Evolutionary conservation across 345 rosid genomes (phyloP), one percentile per base, ranked within the genome.

Genomic region (Arabis hirsuta): DNA sequence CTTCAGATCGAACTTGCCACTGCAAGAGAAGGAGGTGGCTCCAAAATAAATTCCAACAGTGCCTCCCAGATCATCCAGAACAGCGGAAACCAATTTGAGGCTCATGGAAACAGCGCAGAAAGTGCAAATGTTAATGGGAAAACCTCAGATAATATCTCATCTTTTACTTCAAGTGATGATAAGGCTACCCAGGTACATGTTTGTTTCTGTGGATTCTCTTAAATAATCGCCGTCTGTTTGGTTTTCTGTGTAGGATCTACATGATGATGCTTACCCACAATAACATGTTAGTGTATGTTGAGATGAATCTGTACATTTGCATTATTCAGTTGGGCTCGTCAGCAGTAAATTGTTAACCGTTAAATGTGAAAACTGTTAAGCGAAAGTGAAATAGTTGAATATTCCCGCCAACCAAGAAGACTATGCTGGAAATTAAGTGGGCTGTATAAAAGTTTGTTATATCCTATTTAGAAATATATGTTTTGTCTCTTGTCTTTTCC

Each of bases 1-100:
- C 98, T 92, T 80, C 98, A 90, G 64, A 76, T 78, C 76, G 92
- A 92, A 79, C 81, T 92, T 73, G 90, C 91, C 66, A 92, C 86
- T 76, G 81, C 79, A 11, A 91, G 85, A 76, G 96, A 84, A 74
- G 88, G 88, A 69, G 81, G 75, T 72, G 84, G 91, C 38, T 68
- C 91, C 39, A 87, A 84, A 74, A 76, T 80, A 43, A 86, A 82
- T 54, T 64, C 84, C 41, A 81, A 83, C 57, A 86, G 85, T 41
- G 50, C 68, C 43, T 77, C 85, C 76, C 91, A 84, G 55, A 81
- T 79, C 78, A 85, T 80, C 64, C 89, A 79, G 60, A 83, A 58
- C 58, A 80, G 78, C 67, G 89, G 83, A 58, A 84, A 74, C 75
- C 89, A 82, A 78, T 45, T 73, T 41, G 91, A 88, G 77, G 72